Percentiles rank a stretch among this genome's conserved stretches.
Evolutionary conservation across 2,329 filamentous ascomycete genomes (phyloP).

Genomic region (Fusarium sp.): DNA sequence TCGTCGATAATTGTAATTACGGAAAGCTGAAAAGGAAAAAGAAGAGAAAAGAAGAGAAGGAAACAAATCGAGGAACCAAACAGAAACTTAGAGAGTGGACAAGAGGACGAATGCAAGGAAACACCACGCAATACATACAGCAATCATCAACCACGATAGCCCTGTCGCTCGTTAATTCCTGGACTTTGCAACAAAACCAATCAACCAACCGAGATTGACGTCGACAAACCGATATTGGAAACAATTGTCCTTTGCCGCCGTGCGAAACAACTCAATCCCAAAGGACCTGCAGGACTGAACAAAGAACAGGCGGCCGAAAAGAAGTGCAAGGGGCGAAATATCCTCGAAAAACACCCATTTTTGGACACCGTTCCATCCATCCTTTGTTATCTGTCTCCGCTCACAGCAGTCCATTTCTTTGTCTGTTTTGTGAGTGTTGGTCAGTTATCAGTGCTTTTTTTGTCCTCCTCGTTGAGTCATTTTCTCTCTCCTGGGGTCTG

Average conservation of each 20-base stretch:
- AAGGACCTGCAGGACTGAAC: slow-evolving; percentile 5
- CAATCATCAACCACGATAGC: slow-evolving; percentile 31
- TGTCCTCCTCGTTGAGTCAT: slow-evolving; percentile 17
- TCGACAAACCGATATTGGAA: slow-evolving; percentile 17
- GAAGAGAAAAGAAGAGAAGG: slow-evolving; percentile 20
- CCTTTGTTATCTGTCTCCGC: slow-evolving; percentile 19
- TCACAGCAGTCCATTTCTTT: slow-evolving; percentile 26
- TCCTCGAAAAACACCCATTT: slow-evolving; percentile 17
- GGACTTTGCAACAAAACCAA: neutral
- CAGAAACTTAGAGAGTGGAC: slow-evolving; percentile 1
- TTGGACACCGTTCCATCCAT: slow-evolving; percentile 18
- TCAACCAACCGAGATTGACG: slow-evolving; percentile 7
- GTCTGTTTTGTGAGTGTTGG: slow-evolving; percentile 26
- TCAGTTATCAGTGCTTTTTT: slow-evolving; percentile 18
- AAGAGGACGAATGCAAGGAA: slow-evolving; percentile 13
- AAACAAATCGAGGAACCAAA: slow-evolving; percentile 6
- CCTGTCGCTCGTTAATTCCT: slow-evolving; percentile 31
- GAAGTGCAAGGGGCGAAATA: slow-evolving; percentile 34
- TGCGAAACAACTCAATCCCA: neutral
- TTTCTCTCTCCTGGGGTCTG: slow-evolving; percentile 1
- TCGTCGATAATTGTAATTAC: slow-evolving; percentile 43
- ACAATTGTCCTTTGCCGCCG: slow-evolving; percentile 22
- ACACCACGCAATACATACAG: slow-evolving; percentile 31
- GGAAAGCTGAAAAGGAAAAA: slow-evolving; percentile 5
- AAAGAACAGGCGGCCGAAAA: slow-evolving; percentile 19